A percentile compares a stretch with the other conserved stretches of the same genome.
Conservation (phyloP, 495 filamentous ascomycete species). For the Massariosphaeria phaeospora region DNA sequence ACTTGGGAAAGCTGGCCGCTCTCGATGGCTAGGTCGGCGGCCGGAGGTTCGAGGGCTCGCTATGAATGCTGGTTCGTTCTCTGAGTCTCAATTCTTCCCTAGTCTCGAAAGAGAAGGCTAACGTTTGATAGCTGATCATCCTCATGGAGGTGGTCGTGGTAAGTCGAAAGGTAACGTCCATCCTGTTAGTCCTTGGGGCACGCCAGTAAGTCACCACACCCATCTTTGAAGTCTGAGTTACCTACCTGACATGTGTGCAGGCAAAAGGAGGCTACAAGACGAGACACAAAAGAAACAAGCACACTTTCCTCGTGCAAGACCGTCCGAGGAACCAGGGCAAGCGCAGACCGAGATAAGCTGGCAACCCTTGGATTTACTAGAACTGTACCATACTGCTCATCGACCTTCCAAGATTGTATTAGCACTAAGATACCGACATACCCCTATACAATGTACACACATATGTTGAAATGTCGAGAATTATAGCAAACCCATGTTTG, state of each 20-base stretch:
- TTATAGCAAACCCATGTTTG: no score
- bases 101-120: conserved; percentile 21
- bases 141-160: conserved; percentile 95
- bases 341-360: conserved; percentile 30
- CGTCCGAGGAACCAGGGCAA: conserved; percentile 45
- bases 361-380: background rate
- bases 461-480: background rate
- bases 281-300: conserved; percentile 53
- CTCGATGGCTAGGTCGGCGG: conserved; percentile 84
- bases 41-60: conserved; percentile 94
- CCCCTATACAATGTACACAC: no score
- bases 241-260: conserved; percentile 43
- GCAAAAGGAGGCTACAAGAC: conserved; percentile 98
- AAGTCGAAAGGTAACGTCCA: conserved; percentile 97
- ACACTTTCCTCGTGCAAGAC: conserved; percentile 43
- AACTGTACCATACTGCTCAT: conserved; percentile 5
- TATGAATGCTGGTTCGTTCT: conserved; percentile 82
- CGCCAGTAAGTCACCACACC: conserved; percentile 64
- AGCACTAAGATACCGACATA: no score
- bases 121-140: conserved; percentile 68
- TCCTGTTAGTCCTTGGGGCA: conserved; percentile 93
- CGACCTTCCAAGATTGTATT: no score
- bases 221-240: conserved; percentile 2
- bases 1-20: conserved; percentile 89
- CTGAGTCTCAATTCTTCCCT: background rate